Conservation (phyloP, 108 stramenopile genomes). For the Discostella pseudostelligera region DNA sequence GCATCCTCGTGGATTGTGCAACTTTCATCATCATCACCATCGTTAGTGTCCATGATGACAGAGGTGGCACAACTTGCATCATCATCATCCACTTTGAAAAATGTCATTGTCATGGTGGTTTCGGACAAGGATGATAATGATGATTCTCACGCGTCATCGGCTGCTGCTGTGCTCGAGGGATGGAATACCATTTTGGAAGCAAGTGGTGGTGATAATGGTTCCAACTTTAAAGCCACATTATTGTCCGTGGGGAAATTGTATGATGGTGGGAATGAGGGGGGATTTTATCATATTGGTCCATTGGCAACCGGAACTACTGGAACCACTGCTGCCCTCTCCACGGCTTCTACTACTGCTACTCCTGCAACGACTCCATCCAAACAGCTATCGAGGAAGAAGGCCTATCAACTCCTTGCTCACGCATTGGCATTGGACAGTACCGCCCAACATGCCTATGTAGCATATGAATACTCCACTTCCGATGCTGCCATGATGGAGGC, state of each 20-base stretch:
- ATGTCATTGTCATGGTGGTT: conserved; percentile 65
- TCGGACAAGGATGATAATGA: too few relatives aligned
- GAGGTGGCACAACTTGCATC: conserved; percentile 43
- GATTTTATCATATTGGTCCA: conserved; percentile 51
- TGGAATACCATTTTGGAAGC: conserved; percentile 44
- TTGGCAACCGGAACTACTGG: not conserved
- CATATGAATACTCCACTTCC: conserved; percentile 11
- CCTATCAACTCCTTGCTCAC: conserved; percentile 63
- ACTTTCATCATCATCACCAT: conserved; percentile 7
- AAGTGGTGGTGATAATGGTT: conserved; percentile 1
- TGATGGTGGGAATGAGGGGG: conserved; percentile 56
- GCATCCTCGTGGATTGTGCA: conserved; percentile 65
- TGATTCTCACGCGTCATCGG: conserved; percentile 2
- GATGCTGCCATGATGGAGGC: conserved; percentile 11
- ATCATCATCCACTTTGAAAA: conserved; percentile 42
- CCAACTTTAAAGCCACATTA: conserved; percentile 54
- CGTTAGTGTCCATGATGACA: conserved; percentile 15
- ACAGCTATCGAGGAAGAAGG: conserved; percentile 57
- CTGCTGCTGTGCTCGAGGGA: conserved; percentile 23
- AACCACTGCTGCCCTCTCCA: conserved; percentile 11
- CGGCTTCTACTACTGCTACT: not conserved
- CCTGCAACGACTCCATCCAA: not conserved
- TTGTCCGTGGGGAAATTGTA: conserved; percentile 61
- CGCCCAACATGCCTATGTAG: conserved; percentile 40
- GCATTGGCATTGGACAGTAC: conserved; percentile 64